These are phyloP conservation scores for Ogataea nitratoaversa DNA, from an alignment of 805 yeast species.

Conservation along the genomic window DNA sequence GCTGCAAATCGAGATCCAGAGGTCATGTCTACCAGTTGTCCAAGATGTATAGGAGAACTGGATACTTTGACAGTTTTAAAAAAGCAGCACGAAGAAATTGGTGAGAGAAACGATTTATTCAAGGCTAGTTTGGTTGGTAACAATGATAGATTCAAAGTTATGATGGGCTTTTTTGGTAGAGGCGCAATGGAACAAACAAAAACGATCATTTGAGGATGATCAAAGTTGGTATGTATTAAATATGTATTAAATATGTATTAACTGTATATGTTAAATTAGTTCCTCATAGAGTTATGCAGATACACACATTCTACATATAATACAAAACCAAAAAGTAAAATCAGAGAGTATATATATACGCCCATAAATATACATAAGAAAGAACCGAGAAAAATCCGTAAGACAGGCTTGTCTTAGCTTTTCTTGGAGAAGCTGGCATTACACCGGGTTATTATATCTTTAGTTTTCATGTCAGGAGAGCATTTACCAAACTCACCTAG, in stretches of 20 bases:
- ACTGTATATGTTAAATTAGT: too few relatives aligned
- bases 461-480: constrained; percentile 28
- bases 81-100: constrained; percentile 54
- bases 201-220: constrained; percentile 8
- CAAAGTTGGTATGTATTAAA: too few relatives aligned
- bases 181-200: constrained; percentile 66
- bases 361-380: too few relatives aligned
- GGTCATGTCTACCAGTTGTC: constrained; percentile 42
- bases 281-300: too few relatives aligned
- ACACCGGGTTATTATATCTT: constrained; percentile 36
- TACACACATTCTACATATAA: too few relatives aligned
- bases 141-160: constrained; percentile 64
- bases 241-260: too few relatives aligned
- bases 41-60: constrained; percentile 67
- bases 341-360: too few relatives aligned
- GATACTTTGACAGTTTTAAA: constrained; percentile 61
- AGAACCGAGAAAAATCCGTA: too few relatives aligned
- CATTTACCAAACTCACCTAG: constrained; percentile 37
- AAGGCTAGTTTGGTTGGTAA: constrained; percentile 48
- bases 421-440: too few relatives aligned
- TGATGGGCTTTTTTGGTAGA: constrained; percentile 79
- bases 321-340: too few relatives aligned
- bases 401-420: too few relatives aligned
- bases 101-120: constrained; percentile 62
- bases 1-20: constrained; percentile 1